Percentiles rank a stretch among this genome's conserved stretches.
phyloP scores from a whole-genome alignment of 1,284 basidiomycete genomes.

The Ustilago shanxiensis region DNA sequence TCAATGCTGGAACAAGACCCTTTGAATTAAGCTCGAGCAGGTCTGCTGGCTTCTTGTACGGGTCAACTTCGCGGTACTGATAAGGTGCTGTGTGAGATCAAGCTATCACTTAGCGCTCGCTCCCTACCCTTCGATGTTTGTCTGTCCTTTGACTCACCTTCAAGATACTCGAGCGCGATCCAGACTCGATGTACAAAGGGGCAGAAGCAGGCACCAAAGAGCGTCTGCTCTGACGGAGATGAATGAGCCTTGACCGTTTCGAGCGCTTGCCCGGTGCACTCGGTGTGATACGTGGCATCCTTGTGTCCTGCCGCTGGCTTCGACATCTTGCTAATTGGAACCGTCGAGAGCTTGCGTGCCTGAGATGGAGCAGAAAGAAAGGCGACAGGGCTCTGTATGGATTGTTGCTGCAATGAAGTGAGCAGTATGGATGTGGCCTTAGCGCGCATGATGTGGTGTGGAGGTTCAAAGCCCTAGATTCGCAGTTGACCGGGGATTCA shows the following conservation, averaged over 20 bases:
- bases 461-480: constrained; percentile 15
- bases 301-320: constrained; percentile 52
- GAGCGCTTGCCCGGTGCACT: constrained; percentile 76
- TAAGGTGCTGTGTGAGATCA: constrained; percentile 36
- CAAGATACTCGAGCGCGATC: constrained; percentile 75
- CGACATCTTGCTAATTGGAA: constrained; percentile 26
- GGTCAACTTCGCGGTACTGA: constrained; percentile 78
- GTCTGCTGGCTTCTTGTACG: constrained; percentile 82
- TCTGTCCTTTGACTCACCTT: constrained; percentile 29
- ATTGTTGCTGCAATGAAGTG: neutral
- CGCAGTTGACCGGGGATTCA: neutral
- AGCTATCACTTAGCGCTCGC: constrained; percentile 36
- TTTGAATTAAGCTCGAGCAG: constrained; percentile 83
- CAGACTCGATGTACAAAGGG: constrained; percentile 80
- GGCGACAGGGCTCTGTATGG: too few species aligned
- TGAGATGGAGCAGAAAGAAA: too few species aligned
- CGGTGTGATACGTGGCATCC: constrained; percentile 49
- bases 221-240: constrained; percentile 72
- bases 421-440: neutral
- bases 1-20: constrained; percentile 81
- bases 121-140: neutral
- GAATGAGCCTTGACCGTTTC: constrained; percentile 74
- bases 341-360: too few species aligned
- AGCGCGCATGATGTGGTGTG: constrained; percentile 19
- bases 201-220: constrained; percentile 80